Evolutionary conservation across 2,329 filamentous ascomycete species (phyloP).

Genomic region (Pestalotiopsis sp.): DNA sequence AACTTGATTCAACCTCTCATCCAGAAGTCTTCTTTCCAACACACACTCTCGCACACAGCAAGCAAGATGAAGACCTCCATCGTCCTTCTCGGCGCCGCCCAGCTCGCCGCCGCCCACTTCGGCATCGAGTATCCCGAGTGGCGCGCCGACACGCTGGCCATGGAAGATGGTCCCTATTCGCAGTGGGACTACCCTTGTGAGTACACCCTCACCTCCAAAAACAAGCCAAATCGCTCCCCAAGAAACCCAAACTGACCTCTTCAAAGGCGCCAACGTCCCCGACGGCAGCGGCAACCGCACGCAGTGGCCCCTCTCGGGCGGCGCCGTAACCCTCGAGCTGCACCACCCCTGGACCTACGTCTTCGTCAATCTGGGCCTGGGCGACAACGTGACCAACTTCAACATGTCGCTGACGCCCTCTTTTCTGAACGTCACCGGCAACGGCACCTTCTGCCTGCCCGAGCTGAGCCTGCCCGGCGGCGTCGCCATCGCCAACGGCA

Average conservation of each 20-base stretch:
- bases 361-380: conserved; percentile 56
- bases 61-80: conserved; percentile 18
- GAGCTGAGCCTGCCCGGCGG: conserved; percentile 55
- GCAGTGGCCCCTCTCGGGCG: conserved; percentile 56
- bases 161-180: conserved; percentile 40
- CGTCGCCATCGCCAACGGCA: conserved; percentile 55
- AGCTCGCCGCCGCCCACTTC: conserved; percentile 50
- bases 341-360: conserved; percentile 56
- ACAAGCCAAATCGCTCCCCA: too few relatives aligned
- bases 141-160: conserved; percentile 49
- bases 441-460: conserved; percentile 69
- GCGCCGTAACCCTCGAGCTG: conserved; percentile 49
- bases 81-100: conserved; percentile 33
- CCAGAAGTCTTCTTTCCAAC: too few relatives aligned
- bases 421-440: conserved; percentile 60
- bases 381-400: conserved; percentile 60
- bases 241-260: not conserved
- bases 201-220: conserved; percentile 18
- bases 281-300: conserved; percentile 48
- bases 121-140: conserved; percentile 48
- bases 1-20: too few relatives aligned
- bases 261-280: conserved; percentile 50
- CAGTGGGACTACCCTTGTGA: conserved; percentile 57
- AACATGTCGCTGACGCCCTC: conserved; percentile 67
- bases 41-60: not conserved